A percentile compares a stretch with the other conserved stretches of the same genome.
Evolutionary conservation across 2,329 filamentous ascomycete species (phyloP).

Genomic region (Aspergillus awamori): DNA sequence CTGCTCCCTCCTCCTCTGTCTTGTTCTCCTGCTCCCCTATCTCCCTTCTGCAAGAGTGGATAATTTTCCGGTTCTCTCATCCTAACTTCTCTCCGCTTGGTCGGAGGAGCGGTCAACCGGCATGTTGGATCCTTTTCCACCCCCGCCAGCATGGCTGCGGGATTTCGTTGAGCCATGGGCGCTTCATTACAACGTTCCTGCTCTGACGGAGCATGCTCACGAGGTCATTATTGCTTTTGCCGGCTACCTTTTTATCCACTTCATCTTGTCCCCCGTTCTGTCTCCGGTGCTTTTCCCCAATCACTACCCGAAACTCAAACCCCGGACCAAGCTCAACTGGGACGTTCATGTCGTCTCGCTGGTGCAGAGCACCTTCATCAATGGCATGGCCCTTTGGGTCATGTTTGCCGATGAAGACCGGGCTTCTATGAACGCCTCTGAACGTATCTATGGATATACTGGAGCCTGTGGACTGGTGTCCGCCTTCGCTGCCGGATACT

Average conservation of each 20-base stretch:
- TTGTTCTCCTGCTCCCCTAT: slow-evolving; percentile 16
- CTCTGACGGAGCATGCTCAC: slow-evolving; percentile 63
- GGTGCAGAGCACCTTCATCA: slow-evolving; percentile 61
- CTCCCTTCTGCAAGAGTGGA: slow-evolving; percentile 17
- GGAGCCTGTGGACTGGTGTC: slow-evolving; percentile 62
- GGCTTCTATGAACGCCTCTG: slow-evolving; percentile 54
- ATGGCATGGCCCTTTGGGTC: slow-evolving; percentile 59
- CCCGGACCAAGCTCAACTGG: slow-evolving; percentile 65
- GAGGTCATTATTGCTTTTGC: slow-evolving; percentile 60
- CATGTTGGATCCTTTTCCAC: slow-evolving; percentile 50
- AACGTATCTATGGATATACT: slow-evolving; percentile 64
- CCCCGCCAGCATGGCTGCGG: slow-evolving; percentile 56
- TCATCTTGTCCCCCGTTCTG: slow-evolving; percentile 57
- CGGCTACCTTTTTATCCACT: slow-evolving; percentile 60
- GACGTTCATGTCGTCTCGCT: slow-evolving; percentile 68
- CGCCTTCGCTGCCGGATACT: slow-evolving; percentile 65
- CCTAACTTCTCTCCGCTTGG: slow-evolving; percentile 4
- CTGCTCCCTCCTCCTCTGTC: slow-evolving; percentile 13
- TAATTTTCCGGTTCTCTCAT: slow-evolving; percentile 9
- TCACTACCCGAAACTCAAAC: slow-evolving; percentile 57
- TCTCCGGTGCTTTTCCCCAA: slow-evolving; percentile 57
- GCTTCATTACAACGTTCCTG: slow-evolving; percentile 54
- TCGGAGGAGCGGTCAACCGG: slow-evolving; percentile 22
- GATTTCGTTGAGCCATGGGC: slow-evolving; percentile 54
- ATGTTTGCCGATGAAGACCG: slow-evolving; percentile 61